Evolutionary conservation across 192 early-diverging fungal genomes (phyloP).

Genomic region (Glomus cerebriforme): DNA sequence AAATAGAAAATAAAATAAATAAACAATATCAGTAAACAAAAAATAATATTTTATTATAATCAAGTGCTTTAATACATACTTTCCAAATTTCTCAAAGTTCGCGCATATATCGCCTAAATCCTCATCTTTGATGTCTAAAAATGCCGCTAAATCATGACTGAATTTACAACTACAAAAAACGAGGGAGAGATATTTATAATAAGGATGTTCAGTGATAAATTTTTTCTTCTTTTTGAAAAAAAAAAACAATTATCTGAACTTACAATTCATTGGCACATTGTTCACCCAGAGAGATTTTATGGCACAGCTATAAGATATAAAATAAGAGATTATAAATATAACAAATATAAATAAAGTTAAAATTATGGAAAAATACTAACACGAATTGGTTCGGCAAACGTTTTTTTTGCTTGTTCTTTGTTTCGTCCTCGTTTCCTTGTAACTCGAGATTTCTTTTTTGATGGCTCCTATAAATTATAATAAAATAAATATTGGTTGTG

Average conservation of each 20-base stretch:
- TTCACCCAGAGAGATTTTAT: neutral
- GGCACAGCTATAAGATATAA: neutral
- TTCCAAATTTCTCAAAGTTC: slow-evolving; percentile 71
- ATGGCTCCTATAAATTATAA: slow-evolving; percentile 10
- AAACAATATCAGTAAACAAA: neutral
- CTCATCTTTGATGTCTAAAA: slow-evolving; percentile 66
- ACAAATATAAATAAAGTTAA: neutral
- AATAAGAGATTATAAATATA: neutral
- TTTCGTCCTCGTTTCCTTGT: slow-evolving; percentile 10
- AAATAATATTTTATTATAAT: neutral
- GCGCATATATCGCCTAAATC: slow-evolving; percentile 78
- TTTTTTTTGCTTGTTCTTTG: neutral
- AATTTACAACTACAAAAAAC: slow-evolving; percentile 62
- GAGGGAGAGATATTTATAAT: neutral
- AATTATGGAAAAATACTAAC: neutral
- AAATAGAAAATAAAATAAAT: neutral
- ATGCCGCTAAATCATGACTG: slow-evolving; percentile 78
- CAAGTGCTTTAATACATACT: slow-evolving; percentile 49
- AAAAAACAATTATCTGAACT: neutral
- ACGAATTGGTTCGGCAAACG: neutral
- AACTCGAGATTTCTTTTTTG: slow-evolving; percentile 3
- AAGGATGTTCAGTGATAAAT: neutral
- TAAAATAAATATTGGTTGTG: neutral
- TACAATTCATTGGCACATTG: slow-evolving; percentile 5
- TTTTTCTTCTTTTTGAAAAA: too few relatives aligned